A percentile compares a stretch with the other conserved stretches of the same genome.
These are phyloP conservation scores for Penicillium ucsense DNA, from an alignment of 495 filamentous ascomycete genomes.

Conservation along the genomic window DNA sequence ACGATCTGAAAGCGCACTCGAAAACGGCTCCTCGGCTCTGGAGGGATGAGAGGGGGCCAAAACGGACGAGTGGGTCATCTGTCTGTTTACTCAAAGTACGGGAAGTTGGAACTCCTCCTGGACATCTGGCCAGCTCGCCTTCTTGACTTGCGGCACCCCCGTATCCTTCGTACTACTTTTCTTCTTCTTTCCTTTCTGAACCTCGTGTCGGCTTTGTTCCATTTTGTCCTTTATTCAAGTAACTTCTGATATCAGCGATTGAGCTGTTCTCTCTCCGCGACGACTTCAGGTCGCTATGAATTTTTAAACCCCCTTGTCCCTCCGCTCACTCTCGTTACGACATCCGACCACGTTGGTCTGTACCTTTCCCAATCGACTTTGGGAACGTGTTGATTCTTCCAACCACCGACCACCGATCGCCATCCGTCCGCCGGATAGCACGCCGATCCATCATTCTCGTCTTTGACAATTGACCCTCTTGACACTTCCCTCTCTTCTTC, in stretches of 20 bases:
- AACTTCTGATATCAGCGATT: neutral
- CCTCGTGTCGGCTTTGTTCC: neutral
- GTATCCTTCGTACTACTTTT: constrained; percentile 2
- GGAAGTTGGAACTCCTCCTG: neutral
- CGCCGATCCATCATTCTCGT: neutral
- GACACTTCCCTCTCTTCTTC: no score
- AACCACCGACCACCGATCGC: neutral
- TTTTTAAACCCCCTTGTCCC: constrained; percentile 5
- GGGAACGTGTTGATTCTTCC: neutral
- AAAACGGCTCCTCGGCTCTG: constrained; percentile 9
- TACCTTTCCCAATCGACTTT: neutral
- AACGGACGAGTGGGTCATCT: constrained; percentile 10
- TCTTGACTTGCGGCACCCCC: constrained; percentile 2
- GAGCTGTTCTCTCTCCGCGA: constrained; percentile 5
- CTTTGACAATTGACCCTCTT: neutral
- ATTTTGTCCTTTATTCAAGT: constrained; percentile 2
- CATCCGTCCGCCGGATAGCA: neutral
- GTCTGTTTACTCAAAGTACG: constrained; percentile 1
- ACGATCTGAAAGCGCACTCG: constrained; percentile 1
- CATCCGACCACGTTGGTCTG: neutral
- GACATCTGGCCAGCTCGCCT: constrained; percentile 11
- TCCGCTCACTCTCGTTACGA: constrained; percentile 1
- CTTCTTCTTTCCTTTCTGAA: constrained; percentile 5
- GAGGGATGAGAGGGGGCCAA: constrained; percentile 1
- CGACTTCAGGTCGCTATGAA: constrained; percentile 6